These are phyloP conservation scores for Arbutus unedo DNA, from an alignment of 148 eudicot genomes.

Conservation along the genomic window DNA sequence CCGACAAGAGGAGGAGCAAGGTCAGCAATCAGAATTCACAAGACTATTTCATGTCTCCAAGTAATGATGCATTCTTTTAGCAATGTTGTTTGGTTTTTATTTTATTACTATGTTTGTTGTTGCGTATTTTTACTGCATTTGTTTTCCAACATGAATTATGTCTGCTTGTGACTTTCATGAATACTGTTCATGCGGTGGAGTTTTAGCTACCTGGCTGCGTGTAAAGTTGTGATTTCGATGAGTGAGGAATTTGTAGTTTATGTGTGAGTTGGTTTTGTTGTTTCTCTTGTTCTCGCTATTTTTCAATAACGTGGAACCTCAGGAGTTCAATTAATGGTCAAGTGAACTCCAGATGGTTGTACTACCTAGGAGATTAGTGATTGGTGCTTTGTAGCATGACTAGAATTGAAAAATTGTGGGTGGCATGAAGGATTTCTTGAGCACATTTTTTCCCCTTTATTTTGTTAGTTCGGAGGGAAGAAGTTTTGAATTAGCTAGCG, in stretches of 20 bases:
- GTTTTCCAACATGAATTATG: background rate
- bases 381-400: background rate
- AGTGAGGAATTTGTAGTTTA: background rate
- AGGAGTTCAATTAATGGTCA: background rate
- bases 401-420: background rate
- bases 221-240: background rate
- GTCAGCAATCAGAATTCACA: constrained; percentile 29
- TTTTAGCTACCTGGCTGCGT: background rate
- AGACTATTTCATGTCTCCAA: constrained; percentile 25
- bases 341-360: background rate
- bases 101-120: background rate
- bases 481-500: too few species aligned
- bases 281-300: background rate
- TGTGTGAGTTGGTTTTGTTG: background rate
- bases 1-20: constrained; percentile 36
- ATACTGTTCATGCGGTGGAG: background rate
- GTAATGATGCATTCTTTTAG: constrained; percentile 24
- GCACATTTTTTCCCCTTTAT: background rate
- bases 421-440: background rate
- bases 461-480: background rate
- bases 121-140: background rate
- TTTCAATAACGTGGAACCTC: background rate
- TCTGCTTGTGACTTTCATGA: too few species aligned
- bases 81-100: background rate
- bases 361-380: background rate